Evolutionary conservation across 106 monocot species (phyloP).

Genomic region (Allium sativum): DNA sequence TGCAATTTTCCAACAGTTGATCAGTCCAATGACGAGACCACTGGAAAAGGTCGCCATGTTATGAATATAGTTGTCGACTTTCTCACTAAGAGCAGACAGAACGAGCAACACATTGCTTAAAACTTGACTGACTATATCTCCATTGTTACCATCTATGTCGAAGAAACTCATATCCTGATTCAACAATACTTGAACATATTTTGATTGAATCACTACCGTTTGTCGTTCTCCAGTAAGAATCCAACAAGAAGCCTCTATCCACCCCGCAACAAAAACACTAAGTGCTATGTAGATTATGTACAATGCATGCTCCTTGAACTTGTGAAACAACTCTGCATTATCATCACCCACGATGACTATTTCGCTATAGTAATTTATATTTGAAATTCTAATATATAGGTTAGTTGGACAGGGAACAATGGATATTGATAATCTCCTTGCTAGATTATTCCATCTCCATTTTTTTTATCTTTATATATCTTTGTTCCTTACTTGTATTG

Average conservation of each 20-base stretch:
- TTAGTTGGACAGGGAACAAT: too few species aligned
- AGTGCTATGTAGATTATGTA: slow-evolving; percentile 76
- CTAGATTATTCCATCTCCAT: too few species aligned
- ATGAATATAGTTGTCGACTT: slow-evolving; percentile 97
- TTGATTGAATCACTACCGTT: slow-evolving; percentile 97
- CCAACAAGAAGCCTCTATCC: slow-evolving; percentile 99
- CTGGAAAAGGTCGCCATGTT: slow-evolving; percentile 99
- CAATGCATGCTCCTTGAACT: slow-evolving; percentile 59
- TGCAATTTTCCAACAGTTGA: slow-evolving; percentile 98
- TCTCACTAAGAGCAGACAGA: slow-evolving; percentile 96
- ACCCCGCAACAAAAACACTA: slow-evolving; percentile 75
- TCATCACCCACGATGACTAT: too few species aligned
- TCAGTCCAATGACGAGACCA: slow-evolving; percentile 78
- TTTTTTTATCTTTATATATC: too few species aligned
- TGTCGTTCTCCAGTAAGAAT: slow-evolving; percentile 97
- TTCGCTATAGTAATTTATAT: too few species aligned
- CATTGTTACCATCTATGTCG: slow-evolving; percentile 98
- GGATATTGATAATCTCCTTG: too few species aligned
- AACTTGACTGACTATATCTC: slow-evolving; percentile 98
- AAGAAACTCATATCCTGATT: slow-evolving; percentile 99
- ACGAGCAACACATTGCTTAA: slow-evolving; percentile 94
- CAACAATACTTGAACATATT: slow-evolving; percentile 85
- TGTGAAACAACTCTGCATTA: too few species aligned
- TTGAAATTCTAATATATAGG: too few species aligned
- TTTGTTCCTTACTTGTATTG: too few species aligned